phyloP scores from a whole-genome alignment of 768 basidiomycete species.

The Cystofilobasidium ferigula region DNA sequence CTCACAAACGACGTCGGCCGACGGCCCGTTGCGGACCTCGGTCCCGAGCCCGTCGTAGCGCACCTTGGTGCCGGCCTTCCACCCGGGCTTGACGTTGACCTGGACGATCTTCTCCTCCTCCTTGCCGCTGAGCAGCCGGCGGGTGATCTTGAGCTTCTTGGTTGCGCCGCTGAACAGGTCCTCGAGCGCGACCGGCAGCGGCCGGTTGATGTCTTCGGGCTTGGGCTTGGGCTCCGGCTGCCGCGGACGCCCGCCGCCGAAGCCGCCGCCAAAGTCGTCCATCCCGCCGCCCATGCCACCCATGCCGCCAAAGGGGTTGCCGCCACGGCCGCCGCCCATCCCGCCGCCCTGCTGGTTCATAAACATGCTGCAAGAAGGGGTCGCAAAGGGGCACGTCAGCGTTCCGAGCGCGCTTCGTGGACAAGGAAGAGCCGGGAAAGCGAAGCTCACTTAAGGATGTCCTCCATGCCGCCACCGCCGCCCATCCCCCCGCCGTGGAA shows the following conservation, averaged over 20 bases:
- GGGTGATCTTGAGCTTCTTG: constrained; percentile 78
- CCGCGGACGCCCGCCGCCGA: constrained; percentile 26
- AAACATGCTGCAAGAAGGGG: constrained; percentile 10
- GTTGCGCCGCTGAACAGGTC: constrained; percentile 70
- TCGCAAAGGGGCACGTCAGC: constrained; percentile 1
- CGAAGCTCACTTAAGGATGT: constrained; percentile 69
- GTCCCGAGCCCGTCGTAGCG: constrained; percentile 38
- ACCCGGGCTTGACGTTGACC: constrained; percentile 55
- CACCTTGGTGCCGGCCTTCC: constrained; percentile 93
- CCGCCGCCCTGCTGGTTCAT: constrained; percentile 44
- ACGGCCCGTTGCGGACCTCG: constrained; percentile 15
- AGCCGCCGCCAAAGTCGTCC: constrained; percentile 12
- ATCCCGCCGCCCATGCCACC: constrained; percentile 33
- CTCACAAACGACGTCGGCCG: constrained; percentile 58
- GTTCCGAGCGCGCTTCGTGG: constrained; percentile 33
- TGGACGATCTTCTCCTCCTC: constrained; percentile 70
- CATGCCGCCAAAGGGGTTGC: constrained; percentile 35
- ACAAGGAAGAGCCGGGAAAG: constrained; percentile 37
- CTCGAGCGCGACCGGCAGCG: constrained; percentile 71
- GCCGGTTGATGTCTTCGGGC: constrained; percentile 55
- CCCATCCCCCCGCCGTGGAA: constrained; percentile 36
- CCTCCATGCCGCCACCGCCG: constrained; percentile 47
- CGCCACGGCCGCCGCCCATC: constrained; percentile 37
- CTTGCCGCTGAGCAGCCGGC: constrained; percentile 57
- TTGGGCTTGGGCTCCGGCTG: constrained; percentile 40